Conservation (phyloP, 371 early-diverging fungal genomes). For the Mucor saturninus region DNA sequence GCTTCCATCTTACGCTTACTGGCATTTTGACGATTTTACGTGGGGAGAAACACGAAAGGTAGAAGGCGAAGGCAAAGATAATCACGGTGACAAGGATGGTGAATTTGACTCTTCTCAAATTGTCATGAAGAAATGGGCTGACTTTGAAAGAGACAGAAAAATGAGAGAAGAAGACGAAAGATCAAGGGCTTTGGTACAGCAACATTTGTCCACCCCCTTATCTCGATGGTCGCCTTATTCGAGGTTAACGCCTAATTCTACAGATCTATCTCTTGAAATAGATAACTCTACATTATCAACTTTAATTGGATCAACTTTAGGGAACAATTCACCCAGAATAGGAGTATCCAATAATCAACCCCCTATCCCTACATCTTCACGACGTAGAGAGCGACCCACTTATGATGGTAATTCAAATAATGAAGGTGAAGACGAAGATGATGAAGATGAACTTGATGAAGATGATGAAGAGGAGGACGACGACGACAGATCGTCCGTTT, state of each 20-base stretch:
- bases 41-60: slow-evolving; percentile 97
- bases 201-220: slow-evolving; percentile 20
- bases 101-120: slow-evolving; percentile 72
- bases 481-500: slow-evolving; percentile 5
- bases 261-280: slow-evolving; percentile 24
- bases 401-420: not conserved
- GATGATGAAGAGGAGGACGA: not conserved
- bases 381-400: not conserved
- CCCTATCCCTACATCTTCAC: slow-evolving; percentile 9
- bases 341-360: not conserved
- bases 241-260: slow-evolving; percentile 1
- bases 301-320: slow-evolving; percentile 27
- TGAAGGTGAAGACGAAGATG: not conserved
- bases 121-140: slow-evolving; percentile 69
- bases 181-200: slow-evolving; percentile 16
- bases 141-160: slow-evolving; percentile 63
- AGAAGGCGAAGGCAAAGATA: slow-evolving; percentile 64
- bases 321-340: slow-evolving; percentile 4
- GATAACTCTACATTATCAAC: slow-evolving; percentile 29
- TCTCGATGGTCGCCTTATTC: slow-evolving; percentile 26
- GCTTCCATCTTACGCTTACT: slow-evolving; percentile 96
- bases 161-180: slow-evolving; percentile 13
- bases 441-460: not conserved
- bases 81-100: slow-evolving; percentile 79
- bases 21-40: slow-evolving; percentile 99